Evolutionary conservation across 805 yeast genomes (phyloP).

Genomic region (Candida vartiovaarae): DNA sequence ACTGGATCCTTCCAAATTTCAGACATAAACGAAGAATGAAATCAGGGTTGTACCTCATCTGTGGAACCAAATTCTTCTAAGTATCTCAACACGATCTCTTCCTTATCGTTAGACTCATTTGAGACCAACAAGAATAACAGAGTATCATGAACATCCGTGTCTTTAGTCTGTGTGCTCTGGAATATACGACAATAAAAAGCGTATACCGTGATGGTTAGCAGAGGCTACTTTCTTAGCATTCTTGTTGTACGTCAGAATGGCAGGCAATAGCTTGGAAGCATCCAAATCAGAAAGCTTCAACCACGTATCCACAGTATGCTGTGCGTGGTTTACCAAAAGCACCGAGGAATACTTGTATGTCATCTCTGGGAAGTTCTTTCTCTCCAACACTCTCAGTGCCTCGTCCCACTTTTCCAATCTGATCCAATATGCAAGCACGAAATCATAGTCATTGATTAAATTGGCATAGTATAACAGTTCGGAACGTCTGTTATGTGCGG

Average conservation of each 20-base stretch:
- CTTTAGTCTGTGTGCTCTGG: constrained; percentile 35
- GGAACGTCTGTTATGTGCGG: constrained; percentile 55
- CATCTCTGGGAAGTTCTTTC: constrained; percentile 38
- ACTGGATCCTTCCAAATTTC: constrained; percentile 45
- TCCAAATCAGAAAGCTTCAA: constrained; percentile 48
- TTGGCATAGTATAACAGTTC: constrained; percentile 65
- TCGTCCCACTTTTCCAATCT: constrained; percentile 66
- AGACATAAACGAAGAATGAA: constrained; percentile 71
- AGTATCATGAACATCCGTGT: constrained; percentile 57
- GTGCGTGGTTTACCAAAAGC: constrained; percentile 60
- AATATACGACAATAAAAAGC: constrained; percentile 56
- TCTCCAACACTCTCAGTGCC: constrained; percentile 51
- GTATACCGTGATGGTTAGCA: constrained; percentile 54
- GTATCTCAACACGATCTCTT: constrained; percentile 40
- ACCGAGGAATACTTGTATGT: constrained; percentile 67
- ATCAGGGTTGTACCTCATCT: constrained; percentile 55
- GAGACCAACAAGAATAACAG: constrained; percentile 57
- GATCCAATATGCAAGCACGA: constrained; percentile 63
- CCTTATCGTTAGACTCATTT: constrained; percentile 22
- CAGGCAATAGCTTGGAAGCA: constrained; percentile 63
- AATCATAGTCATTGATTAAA: constrained; percentile 58
- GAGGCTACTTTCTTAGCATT: constrained; percentile 33
- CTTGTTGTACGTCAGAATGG: constrained; percentile 63
- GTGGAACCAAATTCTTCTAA: constrained; percentile 34
- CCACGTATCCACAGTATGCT: constrained; percentile 74